These are phyloP conservation scores for Oryza rufipogon DNA, from an alignment of 176 grass and related monocot genomes.

Conservation along the genomic window DNA sequence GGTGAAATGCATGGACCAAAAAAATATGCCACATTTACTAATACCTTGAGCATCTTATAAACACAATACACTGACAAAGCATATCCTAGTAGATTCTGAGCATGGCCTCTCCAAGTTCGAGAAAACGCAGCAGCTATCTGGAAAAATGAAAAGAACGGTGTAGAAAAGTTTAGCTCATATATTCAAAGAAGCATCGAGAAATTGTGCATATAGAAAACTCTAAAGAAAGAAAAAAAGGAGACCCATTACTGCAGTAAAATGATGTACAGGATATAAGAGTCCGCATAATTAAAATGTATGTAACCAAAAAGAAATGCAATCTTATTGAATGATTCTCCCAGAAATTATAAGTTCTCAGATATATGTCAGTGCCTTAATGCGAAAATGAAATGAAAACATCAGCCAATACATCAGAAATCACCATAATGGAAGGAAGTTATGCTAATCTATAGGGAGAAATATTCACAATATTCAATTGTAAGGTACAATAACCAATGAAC, in stretches of 20 bases:
- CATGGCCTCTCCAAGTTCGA: slow-evolving; percentile 96
- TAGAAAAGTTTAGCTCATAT: neutral
- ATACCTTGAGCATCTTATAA: slow-evolving; percentile 99
- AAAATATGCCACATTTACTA: neutral
- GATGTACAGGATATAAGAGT: slow-evolving; percentile 7
- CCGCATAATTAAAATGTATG: neutral
- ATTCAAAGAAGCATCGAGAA: neutral
- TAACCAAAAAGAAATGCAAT: neutral
- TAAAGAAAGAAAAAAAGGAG: too few relatives aligned
- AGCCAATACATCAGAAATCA: neutral
- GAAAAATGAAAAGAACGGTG: slow-evolving; percentile 17
- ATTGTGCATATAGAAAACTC: too few relatives aligned
- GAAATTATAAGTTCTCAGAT: neutral
- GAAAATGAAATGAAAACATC: neutral
- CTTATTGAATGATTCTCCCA: slow-evolving; percentile 1
- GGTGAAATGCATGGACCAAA: slow-evolving; percentile 10
- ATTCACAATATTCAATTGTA: neutral
- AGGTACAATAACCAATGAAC: neutral
- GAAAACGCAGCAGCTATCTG: slow-evolving; percentile 94
- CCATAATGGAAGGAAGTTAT: neutral
- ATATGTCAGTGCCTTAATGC: neutral
- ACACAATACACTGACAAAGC: slow-evolving; percentile 96
- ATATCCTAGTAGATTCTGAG: slow-evolving; percentile 98
- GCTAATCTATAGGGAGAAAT: neutral
- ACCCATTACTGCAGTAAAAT: neutral